Conservation (phyloP, 73 alveolate genomes). For the Uronychia binucleata region DNA sequence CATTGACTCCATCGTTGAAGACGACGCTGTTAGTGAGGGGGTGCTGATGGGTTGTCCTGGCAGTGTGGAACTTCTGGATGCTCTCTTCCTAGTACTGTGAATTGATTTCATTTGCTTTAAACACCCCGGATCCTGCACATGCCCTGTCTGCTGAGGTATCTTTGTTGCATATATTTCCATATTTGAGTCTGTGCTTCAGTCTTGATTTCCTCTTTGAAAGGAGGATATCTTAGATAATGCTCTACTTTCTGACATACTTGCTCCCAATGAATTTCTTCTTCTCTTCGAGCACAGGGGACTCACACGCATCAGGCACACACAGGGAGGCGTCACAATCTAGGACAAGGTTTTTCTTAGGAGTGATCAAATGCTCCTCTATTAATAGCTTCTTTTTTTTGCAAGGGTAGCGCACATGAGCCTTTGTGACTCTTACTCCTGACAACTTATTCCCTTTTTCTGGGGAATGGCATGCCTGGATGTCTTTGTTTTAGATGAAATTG, state of each 20-base stretch:
- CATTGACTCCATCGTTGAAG: too few species aligned
- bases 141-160: not conserved
- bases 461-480: not conserved
- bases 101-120: too few species aligned
- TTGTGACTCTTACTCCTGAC: not conserved
- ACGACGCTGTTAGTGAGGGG: too few species aligned
- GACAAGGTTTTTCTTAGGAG: not conserved
- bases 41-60: too few species aligned
- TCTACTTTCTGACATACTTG: not conserved
- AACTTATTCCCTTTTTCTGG: not conserved
- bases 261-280: not conserved
- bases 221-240: not conserved
- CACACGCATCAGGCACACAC: not conserved
- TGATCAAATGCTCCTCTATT: not conserved
- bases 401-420: not conserved
- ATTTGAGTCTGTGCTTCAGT: not conserved
- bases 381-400: not conserved
- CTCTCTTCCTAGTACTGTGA: too few species aligned
- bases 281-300: not conserved
- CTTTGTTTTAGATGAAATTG: too few species aligned
- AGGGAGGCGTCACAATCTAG: not conserved
- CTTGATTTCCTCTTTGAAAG: not conserved
- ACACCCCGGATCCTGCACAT: not conserved
- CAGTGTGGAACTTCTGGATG: too few species aligned
- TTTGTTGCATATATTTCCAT: not conserved